phyloP scores from a whole-genome alignment of 73 alveolate species.

The Uronychia binucleata region DNA sequence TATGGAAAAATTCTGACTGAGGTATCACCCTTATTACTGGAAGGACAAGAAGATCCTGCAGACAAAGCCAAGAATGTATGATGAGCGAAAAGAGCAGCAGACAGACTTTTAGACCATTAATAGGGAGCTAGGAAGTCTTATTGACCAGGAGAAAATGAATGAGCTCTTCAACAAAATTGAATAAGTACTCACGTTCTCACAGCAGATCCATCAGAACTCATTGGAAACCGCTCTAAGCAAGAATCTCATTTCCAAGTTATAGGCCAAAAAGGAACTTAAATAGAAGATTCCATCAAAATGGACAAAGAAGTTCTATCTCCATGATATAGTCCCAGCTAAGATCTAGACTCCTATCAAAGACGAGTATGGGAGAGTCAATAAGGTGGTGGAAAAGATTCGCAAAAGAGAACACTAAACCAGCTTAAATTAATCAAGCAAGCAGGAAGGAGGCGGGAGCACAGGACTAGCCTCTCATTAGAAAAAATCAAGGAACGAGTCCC shows the following conservation, averaged over 20 bases:
- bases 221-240: not conserved
- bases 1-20: not conserved
- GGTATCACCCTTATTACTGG: not conserved
- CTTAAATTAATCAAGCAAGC: not conserved
- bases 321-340: constrained; percentile 57
- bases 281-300: constrained; percentile 65
- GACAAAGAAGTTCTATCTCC: constrained; percentile 55
- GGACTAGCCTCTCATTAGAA: not conserved
- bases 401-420: not conserved
- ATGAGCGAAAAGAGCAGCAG: not conserved
- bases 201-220: not conserved
- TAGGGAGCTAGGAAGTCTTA: not conserved
- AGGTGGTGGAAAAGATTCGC: not conserved
- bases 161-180: not conserved
- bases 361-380: constrained; percentile 61
- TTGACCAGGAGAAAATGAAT: not conserved
- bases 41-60: not conserved
- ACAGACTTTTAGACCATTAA: not conserved
- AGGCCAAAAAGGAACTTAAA: constrained; percentile 49
- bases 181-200: not conserved
- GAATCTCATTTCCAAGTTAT: constrained; percentile 33
- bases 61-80: not conserved
- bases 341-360: constrained; percentile 25
- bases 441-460: constrained; percentile 5
- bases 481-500: not conserved